Percentiles rank a stretch among this genome's conserved stretches.
These are phyloP conservation scores for Penicillium turbatum DNA, from an alignment of 495 filamentous ascomycete species.

Conservation along the genomic window DNA sequence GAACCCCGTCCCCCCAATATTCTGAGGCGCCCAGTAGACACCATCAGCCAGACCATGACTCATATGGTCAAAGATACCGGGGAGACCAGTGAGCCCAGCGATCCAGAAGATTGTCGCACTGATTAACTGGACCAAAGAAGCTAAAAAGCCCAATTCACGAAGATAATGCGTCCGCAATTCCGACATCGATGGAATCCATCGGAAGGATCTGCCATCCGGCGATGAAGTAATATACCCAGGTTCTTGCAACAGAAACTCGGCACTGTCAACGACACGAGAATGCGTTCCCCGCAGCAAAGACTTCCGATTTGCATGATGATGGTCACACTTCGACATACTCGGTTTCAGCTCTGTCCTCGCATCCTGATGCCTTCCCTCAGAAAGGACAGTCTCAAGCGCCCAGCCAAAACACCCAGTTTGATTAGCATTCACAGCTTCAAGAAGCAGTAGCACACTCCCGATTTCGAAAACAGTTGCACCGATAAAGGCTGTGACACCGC, in stretches of 20 bases:
- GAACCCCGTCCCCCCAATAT: conserved; percentile 62
- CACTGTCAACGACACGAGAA: background rate
- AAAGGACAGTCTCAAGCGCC: conserved; percentile 54
- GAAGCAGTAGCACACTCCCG: conserved; percentile 58
- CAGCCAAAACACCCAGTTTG: conserved; percentile 66
- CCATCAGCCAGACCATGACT: conserved; percentile 48
- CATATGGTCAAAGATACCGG: conserved; percentile 50
- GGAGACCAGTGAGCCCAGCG: conserved; percentile 60
- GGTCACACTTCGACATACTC: conserved; percentile 36
- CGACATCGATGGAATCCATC: conserved; percentile 55
- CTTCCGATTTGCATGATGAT: conserved; percentile 53
- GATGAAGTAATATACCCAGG: conserved; percentile 12
- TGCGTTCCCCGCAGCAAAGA: conserved; percentile 38
- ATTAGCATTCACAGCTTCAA: conserved; percentile 68
- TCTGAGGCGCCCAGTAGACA: conserved; percentile 64
- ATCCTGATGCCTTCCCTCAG: conserved; percentile 3
- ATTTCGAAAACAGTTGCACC: conserved; percentile 68
- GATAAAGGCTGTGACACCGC: conserved; percentile 63
- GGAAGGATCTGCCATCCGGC: conserved; percentile 40
- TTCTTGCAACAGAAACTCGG: background rate
- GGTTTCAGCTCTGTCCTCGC: conserved; percentile 24
- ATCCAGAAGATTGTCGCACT: conserved; percentile 65
- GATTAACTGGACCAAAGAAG: conserved; percentile 55
- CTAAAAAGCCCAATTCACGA: conserved; percentile 65
- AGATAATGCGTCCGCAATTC: conserved; percentile 61